Percentiles rank a stretch among this genome's conserved stretches.
These are phyloP conservation scores for Avena insularis DNA, from an alignment of 176 grass and related monocot genomes.

Conservation along the genomic window DNA sequence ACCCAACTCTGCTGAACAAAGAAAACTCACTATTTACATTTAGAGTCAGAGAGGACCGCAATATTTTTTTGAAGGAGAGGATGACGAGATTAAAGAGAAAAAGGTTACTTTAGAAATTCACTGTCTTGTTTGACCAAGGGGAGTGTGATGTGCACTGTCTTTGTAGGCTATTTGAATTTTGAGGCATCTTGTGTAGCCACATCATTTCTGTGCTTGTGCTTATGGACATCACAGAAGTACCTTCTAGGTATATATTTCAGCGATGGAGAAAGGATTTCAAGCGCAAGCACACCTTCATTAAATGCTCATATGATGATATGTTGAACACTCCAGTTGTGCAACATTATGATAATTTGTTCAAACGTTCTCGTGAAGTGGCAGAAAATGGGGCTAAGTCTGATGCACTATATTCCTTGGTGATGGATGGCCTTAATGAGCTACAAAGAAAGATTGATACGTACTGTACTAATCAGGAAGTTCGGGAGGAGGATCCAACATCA, in stretches of 20 bases:
- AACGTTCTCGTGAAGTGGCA: background rate
- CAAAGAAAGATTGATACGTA: conserved; percentile 5
- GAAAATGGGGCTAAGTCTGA: background rate
- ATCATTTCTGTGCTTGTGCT: background rate
- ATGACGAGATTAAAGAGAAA: background rate
- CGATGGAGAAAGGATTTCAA: background rate
- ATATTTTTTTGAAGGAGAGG: background rate
- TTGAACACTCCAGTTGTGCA: background rate
- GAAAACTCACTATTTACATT: background rate
- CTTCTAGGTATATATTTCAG: background rate
- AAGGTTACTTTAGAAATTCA: background rate
- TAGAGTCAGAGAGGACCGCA: background rate
- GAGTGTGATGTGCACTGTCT: background rate
- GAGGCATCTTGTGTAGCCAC: background rate
- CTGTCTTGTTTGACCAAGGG: background rate
- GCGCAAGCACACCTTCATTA: background rate
- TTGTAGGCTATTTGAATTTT: background rate
- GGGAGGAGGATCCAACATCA: no score
- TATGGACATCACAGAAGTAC: background rate
- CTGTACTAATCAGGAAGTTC: background rate
- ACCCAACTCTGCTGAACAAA: background rate
- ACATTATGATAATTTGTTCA: background rate
- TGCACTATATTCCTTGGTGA: background rate
- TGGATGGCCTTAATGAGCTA: background rate
- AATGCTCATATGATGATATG: conserved; percentile 7